Base-by-base conservation (phyloP, 306 rosid species). In the Potentilla sterilis region DNA sequence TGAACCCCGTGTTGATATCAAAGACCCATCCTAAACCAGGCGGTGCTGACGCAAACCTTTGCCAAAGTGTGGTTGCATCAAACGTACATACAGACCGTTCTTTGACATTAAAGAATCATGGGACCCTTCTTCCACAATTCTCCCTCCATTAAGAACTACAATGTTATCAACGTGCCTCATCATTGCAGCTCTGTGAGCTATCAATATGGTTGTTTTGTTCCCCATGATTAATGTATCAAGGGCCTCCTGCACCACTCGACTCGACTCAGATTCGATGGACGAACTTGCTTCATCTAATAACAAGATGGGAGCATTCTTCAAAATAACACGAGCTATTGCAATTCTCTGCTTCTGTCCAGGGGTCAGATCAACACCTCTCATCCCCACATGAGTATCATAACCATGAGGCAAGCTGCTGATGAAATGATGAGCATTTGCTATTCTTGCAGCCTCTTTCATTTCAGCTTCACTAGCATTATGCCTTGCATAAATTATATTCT, bases 271-370 rank as follows among this genome's bases (percentile, higher is more conserved):
- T 80, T 96, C 99, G 66, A 96, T 92, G 19, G 99, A 88, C 16
- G 99, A 96, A 80, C 99, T 96, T 65, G 99, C 98, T 86, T 96
- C 99, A 77, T 96, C 99, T 88, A 96, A 82, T 83, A 96, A 81
- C 70, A 96, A 85, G 76, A 96, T 96, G 63, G 99, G 99, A 8
- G 98, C 99, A 54, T 96, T 96, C 85, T 96, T 96, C 59, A 96
- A 85, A 74, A 96, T 88, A 5, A 96, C 99, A 76, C 98, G 89
- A 16, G 99, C 99, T 62, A 96, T 96, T 67, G 97, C 99, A 79
- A 96, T 96, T 79, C 99, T 88, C 97, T 96, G 99, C 81, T 96
- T 96, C 89, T 96, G 99, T 70, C 99, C 99, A 0, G 98, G 98
- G 78, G 99, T 96, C 70, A 96, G 81, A 83, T 96, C 99, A 72